Percentiles rank a stretch among this genome's conserved stretches.
Evolutionary conservation across 2,329 filamentous ascomycete species (phyloP).

Genomic region (Lachnellula hyalina): DNA sequence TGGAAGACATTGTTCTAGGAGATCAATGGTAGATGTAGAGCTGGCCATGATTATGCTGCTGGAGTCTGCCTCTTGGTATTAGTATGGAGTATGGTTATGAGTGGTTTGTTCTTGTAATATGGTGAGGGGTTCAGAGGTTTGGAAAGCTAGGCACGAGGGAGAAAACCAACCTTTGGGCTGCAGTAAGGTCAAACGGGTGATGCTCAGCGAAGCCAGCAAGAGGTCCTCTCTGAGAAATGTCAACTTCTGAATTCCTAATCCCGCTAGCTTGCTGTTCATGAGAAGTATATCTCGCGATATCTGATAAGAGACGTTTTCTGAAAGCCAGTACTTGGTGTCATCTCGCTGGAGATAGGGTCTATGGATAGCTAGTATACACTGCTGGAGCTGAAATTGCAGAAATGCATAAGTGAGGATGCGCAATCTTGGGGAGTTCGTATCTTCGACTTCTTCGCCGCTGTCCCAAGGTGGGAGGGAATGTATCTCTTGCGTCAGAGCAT

Average conservation of each 20-base stretch:
- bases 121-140: no score
- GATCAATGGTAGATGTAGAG: constrained; percentile 52
- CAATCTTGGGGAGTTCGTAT: constrained; percentile 36
- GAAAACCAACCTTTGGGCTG: constrained; percentile 41
- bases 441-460: constrained; percentile 32
- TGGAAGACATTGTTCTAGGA: constrained; percentile 55
- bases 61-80: constrained; percentile 34
- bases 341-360: constrained; percentile 56
- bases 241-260: constrained; percentile 52
- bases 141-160: neutral
- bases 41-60: constrained; percentile 60
- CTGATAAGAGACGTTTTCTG: constrained; percentile 59
- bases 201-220: constrained; percentile 54
- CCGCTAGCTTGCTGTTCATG: constrained; percentile 55
- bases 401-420: constrained; percentile 55
- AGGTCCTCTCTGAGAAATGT: constrained; percentile 57
- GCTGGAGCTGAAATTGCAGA: constrained; percentile 54
- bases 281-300: constrained; percentile 56
- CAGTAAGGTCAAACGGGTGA: constrained; percentile 56
- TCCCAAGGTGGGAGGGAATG: constrained; percentile 56
- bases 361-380: constrained; percentile 58
- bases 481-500: constrained; percentile 56
- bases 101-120: neutral
- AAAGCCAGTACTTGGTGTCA: constrained; percentile 58
- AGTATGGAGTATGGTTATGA: constrained; percentile 6